Evolutionary conservation across 2,329 filamentous ascomycete genomes (phyloP), one percentile per base, ranked within the genome.

Genomic region (Fusarium succisae): DNA sequence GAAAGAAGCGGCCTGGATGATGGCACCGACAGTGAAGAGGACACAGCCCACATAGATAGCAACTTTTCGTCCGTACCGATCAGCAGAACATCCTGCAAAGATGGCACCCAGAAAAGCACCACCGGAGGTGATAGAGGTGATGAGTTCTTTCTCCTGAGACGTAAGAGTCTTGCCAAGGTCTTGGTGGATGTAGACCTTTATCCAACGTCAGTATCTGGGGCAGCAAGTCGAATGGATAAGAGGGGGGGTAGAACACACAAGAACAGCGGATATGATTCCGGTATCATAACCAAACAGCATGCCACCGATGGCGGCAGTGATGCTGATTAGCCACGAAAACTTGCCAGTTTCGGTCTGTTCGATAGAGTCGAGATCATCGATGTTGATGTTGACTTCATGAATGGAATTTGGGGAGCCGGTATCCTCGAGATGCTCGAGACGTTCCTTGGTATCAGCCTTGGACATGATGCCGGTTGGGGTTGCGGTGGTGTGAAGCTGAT

Each of bases 121-220:
- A 3, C 84, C 86, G 12, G 84, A 86, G 26, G 84, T 87, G 24
- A 88, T 82, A 0, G 87, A 87, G 2, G 87, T 88, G 41, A 88
- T 83, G 35, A 88, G 79, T 71, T 89, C 86, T 70, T 86, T 84
- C 67, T 89, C 86, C 8, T 80, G 82, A 9, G 83, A 81, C 32
- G 72, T 80, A 9, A 86, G 77, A 13, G 79, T 79, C 38, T 82
- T 80, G 35, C 83, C 82, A 14, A 88, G 83, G 57, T 78, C 77
- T 22, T 73, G 20, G 15, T 68, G 15, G 35, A 78, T 71, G 48
- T 78, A 78, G 32, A 80, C 13, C 50, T 53, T 8, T 26, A 28
- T 38, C 18, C 24, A 2, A 26, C 13, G 13, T 54, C 7, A 37
- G 50, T 53, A 53, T 12, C 28, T 32, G 28, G 12, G 28, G 22